Conservation (phyloP, 1,139 yeast species). For the Geotrichum bryndzae region DNA sequence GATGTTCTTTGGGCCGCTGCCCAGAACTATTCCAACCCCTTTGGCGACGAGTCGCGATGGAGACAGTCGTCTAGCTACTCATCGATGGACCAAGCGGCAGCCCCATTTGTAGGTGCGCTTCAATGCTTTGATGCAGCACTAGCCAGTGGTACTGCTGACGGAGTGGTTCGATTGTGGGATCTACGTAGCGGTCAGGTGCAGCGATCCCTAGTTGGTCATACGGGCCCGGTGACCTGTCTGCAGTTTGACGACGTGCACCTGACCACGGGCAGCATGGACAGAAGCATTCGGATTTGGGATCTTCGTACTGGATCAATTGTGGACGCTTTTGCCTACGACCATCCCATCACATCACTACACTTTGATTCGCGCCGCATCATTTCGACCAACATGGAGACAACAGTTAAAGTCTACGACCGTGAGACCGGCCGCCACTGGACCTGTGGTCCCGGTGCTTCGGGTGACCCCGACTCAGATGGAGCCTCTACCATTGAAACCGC, state of each 20-base stretch:
- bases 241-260: conserved; percentile 62
- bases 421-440: conserved; percentile 47
- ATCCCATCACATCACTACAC: conserved; percentile 47
- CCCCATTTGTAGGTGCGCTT: conserved; percentile 49
- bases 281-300: conserved; percentile 67
- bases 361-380: conserved; percentile 53
- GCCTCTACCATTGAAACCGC: conserved; percentile 39
- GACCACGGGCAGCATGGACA: conserved; percentile 59
- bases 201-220: conserved; percentile 61
- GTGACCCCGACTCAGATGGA: conserved; percentile 19
- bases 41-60: conserved; percentile 23
- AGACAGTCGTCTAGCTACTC: conserved; percentile 18
- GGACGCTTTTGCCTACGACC: conserved; percentile 54
- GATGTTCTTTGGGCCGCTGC: conserved; percentile 55
- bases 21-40: conserved; percentile 21
- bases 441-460: conserved; percentile 41
- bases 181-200: conserved; percentile 62
- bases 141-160: conserved; percentile 74
- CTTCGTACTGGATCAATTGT: conserved; percentile 56
- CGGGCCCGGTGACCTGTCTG: conserved; percentile 61
- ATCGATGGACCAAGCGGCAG: conserved; percentile 12
- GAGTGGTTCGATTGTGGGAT: conserved; percentile 71
- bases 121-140: conserved; percentile 67
- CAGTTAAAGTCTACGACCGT: conserved; percentile 53
- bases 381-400: conserved; percentile 44